Evolutionary conservation across 2,329 filamentous ascomycete genomes (phyloP).

Genomic region (Rasamsonia emersonii): DNA sequence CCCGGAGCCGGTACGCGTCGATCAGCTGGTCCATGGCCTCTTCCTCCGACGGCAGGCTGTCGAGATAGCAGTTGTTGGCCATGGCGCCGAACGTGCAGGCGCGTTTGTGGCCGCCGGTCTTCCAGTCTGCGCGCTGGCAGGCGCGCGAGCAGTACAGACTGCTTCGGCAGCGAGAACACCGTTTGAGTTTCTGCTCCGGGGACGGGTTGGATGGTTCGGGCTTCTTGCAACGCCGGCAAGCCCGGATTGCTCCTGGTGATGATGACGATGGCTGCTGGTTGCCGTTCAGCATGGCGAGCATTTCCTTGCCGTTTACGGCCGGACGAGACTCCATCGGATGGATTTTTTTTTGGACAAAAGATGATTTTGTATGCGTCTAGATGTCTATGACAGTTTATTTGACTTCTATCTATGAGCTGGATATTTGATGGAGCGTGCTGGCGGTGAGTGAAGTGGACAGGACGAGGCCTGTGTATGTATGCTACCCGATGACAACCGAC

Average conservation of each 20-base stretch:
- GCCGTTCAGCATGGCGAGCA: conserved; percentile 4
- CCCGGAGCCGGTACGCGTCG: conserved; percentile 21
- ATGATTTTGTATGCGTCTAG: no score
- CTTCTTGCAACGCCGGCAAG: conserved; percentile 8
- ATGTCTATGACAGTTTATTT: no score
- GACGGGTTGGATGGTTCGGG: conserved; percentile 3
- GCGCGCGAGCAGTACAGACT: conserved; percentile 43
- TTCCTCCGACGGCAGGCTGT: conserved; percentile 13
- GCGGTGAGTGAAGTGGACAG: no score
- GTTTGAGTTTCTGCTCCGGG: conserved; percentile 10
- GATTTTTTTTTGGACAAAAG: neutral
- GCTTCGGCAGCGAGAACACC: conserved; percentile 39
- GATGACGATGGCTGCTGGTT: neutral
- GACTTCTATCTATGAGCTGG: no score
- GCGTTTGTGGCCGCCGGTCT: conserved; percentile 14
- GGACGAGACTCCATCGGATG: neutral
- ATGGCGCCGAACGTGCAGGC: conserved; percentile 17
- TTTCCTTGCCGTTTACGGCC: conserved; percentile 4
- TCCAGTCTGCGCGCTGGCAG: conserved; percentile 20
- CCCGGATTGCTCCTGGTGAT: conserved; percentile 3
- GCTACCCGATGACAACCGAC: no score
- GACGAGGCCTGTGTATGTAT: no score
- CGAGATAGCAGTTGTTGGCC: conserved; percentile 14
- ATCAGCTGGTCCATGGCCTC: conserved; percentile 16
- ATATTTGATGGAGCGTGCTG: no score